Base-by-base conservation (phyloP, 2,329 filamentous ascomycete species). In the Sclerotinia nivalis region DNA sequence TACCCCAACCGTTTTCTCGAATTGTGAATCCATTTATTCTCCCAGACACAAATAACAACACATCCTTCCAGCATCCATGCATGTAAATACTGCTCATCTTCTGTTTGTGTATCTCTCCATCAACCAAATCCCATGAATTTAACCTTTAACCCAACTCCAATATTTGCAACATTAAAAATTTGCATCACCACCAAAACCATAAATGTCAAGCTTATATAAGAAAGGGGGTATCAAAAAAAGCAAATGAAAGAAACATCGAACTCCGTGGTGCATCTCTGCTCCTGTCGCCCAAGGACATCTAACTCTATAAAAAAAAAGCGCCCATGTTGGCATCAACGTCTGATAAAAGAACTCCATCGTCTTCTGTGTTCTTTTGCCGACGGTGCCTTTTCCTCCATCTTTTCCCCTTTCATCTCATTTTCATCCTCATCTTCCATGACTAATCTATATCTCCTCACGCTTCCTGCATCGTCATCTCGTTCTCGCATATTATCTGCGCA, bases 401-500 rank as follows among this genome's bases (percentile, higher is more conserved):
- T 47, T 25, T 34, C 54, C 31, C 66, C 54, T 22, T 25, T 68
- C 28, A 22, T 49, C 54, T 54, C 34, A 5, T 52, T 28, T 52
- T 55, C 43, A 25, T 28, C 45, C 47, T 73, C 70, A 25, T 75
- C 71, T 40, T 72, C 75, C 61, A 70, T 52, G 87, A 77, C 7
- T 7, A 90, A 81, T 6, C 88, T 81, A 77, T 90, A 90, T 22
- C 88, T 82, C 22, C 88, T 82, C 70, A 90, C 88, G 70, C 88
- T 90, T 28, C 88, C 88, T 1, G 83, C 80, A 76, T 90, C 87
- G 34, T 72, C 72, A 37, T 69, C 75, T 52, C 43, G 45, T 28
- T 62, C 64, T 45, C 45, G 50, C 20, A 68, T 71, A 34, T 72
- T 74, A 15, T 73, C 75, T 25, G 73, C 71, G 74, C 89, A 87